Percentiles rank a stretch among this genome's conserved stretches.
These are phyloP conservation scores for Cyberlindnera nakhonratchasimensis DNA, from an alignment of 805 yeast species.

Conservation along the genomic window DNA sequence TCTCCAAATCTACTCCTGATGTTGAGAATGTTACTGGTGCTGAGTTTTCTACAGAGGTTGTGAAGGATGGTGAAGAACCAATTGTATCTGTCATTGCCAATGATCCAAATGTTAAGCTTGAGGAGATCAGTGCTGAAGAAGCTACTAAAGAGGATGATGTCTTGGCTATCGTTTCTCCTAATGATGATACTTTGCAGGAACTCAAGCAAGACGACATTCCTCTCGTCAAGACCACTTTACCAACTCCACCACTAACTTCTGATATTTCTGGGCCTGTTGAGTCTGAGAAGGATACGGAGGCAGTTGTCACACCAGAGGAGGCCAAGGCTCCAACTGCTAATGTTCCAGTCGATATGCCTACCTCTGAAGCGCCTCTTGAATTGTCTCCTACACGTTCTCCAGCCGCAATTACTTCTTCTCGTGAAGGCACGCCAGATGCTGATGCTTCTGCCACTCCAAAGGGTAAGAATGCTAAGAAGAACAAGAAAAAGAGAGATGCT, in stretches of 20 bases:
- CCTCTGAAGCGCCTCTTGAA: no score
- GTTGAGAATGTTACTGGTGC: conserved; percentile 16
- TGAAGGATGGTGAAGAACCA: conserved; percentile 13
- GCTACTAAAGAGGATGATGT: conserved; percentile 21
- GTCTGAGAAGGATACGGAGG: background rate
- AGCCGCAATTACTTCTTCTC: conserved; percentile 13
- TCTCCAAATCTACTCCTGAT: background rate
- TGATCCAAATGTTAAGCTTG: conserved; percentile 13
- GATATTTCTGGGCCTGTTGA: conserved; percentile 1
- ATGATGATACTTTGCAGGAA: conserved; percentile 9
- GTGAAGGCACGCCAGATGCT: conserved; percentile 18
- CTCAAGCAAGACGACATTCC: conserved; percentile 11
- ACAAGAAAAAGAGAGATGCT: conserved; percentile 24
- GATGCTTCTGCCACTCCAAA: background rate
- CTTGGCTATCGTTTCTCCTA: conserved; percentile 16
- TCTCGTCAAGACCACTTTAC: conserved; percentile 10
- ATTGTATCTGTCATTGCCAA: conserved; percentile 12
- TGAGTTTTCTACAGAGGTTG: conserved; percentile 14
- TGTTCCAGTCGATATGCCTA: no score
- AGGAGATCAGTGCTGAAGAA: conserved; percentile 19
- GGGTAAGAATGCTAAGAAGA: conserved; percentile 23
- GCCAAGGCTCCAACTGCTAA: background rate
- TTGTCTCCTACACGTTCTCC: conserved; percentile 3
- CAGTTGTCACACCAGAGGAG: no score
- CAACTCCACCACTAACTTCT: conserved; percentile 25